Conservation (phyloP, 768 basidiomycete genomes). For the Tricholoma saponaceum region DNA sequence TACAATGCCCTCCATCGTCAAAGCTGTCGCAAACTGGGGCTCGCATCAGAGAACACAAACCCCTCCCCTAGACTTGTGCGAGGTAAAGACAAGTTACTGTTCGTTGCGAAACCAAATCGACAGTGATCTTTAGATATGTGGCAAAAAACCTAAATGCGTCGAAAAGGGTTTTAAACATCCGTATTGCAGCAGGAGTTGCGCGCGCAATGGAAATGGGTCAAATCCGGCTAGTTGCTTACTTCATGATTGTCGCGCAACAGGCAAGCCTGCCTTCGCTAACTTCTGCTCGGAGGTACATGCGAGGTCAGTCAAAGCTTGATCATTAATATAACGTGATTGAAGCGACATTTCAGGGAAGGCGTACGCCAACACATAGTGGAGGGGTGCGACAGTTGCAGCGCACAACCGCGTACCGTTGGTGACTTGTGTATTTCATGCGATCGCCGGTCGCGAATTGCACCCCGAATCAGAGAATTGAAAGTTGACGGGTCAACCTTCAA, state of each 20-base stretch:
- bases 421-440: constrained; percentile 49
- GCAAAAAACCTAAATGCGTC: constrained; percentile 43
- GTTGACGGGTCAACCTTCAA: constrained; percentile 45
- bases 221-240: constrained; percentile 42
- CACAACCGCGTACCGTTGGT: constrained; percentile 41
- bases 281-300: constrained; percentile 61
- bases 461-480: constrained; percentile 46
- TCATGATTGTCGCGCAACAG: constrained; percentile 49
- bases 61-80: constrained; percentile 39
- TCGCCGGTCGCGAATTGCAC: constrained; percentile 36
- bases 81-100: constrained; percentile 25
- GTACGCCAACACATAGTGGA: constrained; percentile 45
- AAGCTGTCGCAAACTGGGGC: constrained; percentile 38
- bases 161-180: constrained; percentile 52
- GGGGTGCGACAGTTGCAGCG: constrained; percentile 46
- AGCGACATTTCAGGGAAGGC: constrained; percentile 37
- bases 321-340: constrained; percentile 1
- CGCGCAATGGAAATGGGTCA: constrained; percentile 40
- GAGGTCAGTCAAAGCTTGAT: constrained; percentile 33
- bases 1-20: constrained; percentile 39
- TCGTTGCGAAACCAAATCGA: neutral
- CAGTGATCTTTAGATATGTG: constrained; percentile 41
- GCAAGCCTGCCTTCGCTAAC: constrained; percentile 45
- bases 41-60: constrained; percentile 24
- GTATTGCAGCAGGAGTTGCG: constrained; percentile 60